These are phyloP conservation scores for Aspergillus quadricinctus DNA, from an alignment of 2,329 filamentous ascomycete genomes.

Conservation along the genomic window DNA sequence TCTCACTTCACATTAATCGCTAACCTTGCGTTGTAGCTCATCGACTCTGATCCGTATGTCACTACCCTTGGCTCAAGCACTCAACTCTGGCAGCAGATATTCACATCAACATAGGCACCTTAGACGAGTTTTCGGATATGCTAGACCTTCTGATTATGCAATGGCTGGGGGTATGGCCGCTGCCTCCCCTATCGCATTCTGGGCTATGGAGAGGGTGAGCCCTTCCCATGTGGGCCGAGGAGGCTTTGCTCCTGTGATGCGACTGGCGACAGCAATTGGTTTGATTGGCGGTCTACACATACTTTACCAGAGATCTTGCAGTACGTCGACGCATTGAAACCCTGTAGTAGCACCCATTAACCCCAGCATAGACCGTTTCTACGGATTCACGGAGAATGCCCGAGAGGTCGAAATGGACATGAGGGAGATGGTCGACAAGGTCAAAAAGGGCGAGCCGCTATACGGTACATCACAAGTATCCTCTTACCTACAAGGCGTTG, in stretches of 20 bases:
- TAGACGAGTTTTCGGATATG: conserved; percentile 83
- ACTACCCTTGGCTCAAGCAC: conserved; percentile 8
- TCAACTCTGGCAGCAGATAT: conserved; percentile 5
- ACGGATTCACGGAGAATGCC: conserved; percentile 87
- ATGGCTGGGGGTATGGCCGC: conserved; percentile 64
- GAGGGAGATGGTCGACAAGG: conserved; percentile 94
- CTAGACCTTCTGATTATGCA: conserved; percentile 77
- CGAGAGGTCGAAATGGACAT: conserved; percentile 95
- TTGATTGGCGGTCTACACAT: conserved; percentile 74
- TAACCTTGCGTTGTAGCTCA: conserved; percentile 62
- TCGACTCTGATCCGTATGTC: conserved; percentile 95
- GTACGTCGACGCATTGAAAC: conserved; percentile 53
- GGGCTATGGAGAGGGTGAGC: conserved; percentile 75
- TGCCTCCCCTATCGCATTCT: conserved; percentile 69
- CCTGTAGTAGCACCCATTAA: conserved; percentile 7
- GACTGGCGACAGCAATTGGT: conserved; percentile 69
- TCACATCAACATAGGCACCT: conserved; percentile 65
- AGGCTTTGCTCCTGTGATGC: conserved; percentile 78
- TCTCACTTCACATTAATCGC: conserved; percentile 6
- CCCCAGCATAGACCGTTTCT: conserved; percentile 71
- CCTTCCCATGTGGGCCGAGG: conserved; percentile 81
- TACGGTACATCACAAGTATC: conserved; percentile 77
- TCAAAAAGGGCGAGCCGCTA: conserved; percentile 84
- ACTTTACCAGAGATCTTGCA: conserved; percentile 76
- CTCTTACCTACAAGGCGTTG: conserved; percentile 90